Evolutionary conservation across 495 filamentous ascomycete species (phyloP).

Genomic region (Apiosordaria backusii): DNA sequence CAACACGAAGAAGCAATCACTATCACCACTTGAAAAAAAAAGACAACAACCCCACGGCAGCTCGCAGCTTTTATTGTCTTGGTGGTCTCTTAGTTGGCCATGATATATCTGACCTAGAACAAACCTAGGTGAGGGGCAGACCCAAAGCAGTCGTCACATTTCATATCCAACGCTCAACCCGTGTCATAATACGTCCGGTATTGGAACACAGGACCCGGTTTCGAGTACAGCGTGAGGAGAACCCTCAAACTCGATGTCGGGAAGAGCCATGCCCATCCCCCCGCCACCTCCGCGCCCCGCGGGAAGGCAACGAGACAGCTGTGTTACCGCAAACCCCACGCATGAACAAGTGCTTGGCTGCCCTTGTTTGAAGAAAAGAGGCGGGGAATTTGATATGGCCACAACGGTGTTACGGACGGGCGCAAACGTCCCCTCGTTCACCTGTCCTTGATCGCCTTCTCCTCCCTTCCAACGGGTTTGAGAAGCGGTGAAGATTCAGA

Average conservation of each 20-base stretch:
- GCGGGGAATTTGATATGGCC: neutral
- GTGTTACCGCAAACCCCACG: neutral
- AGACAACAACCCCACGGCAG: slow-evolving; percentile 5
- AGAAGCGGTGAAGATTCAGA: neutral
- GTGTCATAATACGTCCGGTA: slow-evolving; percentile 20
- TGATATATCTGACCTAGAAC: neutral
- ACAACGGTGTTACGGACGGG: neutral
- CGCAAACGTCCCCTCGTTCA: no score
- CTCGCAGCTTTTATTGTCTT: slow-evolving; percentile 7
- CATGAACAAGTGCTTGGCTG: neutral
- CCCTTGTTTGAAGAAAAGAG: neutral
- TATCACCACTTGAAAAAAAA: slow-evolving; percentile 6
- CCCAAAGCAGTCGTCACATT: slow-evolving; percentile 2
- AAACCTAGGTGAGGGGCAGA: slow-evolving; percentile 2
- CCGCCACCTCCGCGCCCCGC: slow-evolving; percentile 1
- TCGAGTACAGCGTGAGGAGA: slow-evolving; percentile 10
- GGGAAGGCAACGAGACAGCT: neutral
- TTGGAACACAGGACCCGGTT: slow-evolving; percentile 21
- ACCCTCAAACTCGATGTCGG: slow-evolving; percentile 1
- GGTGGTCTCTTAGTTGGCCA: neutral
- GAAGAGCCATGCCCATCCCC: slow-evolving; percentile 3
- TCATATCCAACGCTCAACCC: neutral
- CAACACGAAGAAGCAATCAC: slow-evolving; percentile 8
- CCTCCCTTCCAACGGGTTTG: neutral
- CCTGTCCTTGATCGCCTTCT: no score